Conservation (phyloP, 2,329 filamentous ascomycete species). For the Aspergillus floridensis region DNA sequence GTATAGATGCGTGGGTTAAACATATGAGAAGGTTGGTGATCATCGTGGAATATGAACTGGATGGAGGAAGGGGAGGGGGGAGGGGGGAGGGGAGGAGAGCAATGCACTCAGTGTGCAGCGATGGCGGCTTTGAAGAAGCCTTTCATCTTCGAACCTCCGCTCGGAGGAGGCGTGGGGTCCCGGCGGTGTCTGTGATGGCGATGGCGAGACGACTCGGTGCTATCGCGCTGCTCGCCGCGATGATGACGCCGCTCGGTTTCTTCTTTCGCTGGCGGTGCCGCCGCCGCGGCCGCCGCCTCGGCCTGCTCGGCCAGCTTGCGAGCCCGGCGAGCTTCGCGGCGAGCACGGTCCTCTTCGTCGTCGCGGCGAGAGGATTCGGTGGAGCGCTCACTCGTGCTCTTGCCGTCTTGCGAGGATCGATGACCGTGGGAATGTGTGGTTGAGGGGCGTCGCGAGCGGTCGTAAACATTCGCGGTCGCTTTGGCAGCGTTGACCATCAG, state of each 20-base stretch:
- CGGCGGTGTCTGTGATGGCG: slow-evolving; percentile 29
- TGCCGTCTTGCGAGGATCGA: slow-evolving; percentile 26
- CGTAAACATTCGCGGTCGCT: slow-evolving; percentile 29
- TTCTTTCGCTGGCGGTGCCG: slow-evolving; percentile 1
- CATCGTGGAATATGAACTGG: not conserved
- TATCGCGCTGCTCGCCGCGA: slow-evolving; percentile 13
- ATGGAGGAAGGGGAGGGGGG: not conserved
- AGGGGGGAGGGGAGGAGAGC: not conserved
- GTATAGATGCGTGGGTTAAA: not conserved
- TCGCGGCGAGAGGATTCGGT: slow-evolving; percentile 27
- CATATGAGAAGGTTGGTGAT: not conserved
- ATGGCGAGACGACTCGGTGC: slow-evolving; percentile 10
- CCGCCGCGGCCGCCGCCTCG: slow-evolving; percentile 17
- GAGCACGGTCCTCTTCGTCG: slow-evolving; percentile 30
- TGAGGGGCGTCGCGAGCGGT: slow-evolving; percentile 30
- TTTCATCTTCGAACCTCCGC: slow-evolving; percentile 30
- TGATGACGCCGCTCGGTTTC: slow-evolving; percentile 25
- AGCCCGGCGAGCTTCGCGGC: slow-evolving; percentile 24
- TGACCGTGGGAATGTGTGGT: slow-evolving; percentile 29
- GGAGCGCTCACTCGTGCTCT: slow-evolving; percentile 24
- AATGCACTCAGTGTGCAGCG: slow-evolving; percentile 24
- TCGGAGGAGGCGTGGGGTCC: slow-evolving; percentile 28
- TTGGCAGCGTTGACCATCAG: slow-evolving; percentile 38
- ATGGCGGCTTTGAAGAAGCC: slow-evolving; percentile 30
- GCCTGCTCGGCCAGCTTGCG: slow-evolving; percentile 23